Base-by-base conservation (phyloP, 2,329 filamentous ascomycete genomes). In the Alternaria rosae region DNA sequence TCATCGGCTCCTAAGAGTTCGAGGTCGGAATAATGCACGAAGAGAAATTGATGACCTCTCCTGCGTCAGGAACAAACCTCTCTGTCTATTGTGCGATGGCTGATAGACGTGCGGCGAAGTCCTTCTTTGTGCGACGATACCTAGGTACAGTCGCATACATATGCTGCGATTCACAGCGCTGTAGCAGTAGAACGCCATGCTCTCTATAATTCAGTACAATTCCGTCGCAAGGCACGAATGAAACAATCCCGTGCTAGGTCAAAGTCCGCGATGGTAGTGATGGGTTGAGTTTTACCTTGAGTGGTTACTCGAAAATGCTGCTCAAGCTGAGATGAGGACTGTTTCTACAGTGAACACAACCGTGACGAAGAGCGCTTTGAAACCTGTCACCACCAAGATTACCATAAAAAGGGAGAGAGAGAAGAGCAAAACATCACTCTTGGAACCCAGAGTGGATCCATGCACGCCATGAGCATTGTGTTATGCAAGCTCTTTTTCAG, bases 1-100 rank as follows among this genome's bases (percentile, higher is more conserved):
- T 38, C 35, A 17, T 4, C 35, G 2, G 0, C 15, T 38, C 8
- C 0, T 38, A 17, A 8, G 35, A 15, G 1, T 38, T 38, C 35
- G 15, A 35, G 3, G 5, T 35, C 7, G n/a, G 10, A 2, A 5
- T 5, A n/a, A 3, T 35, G 15, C 32, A n/a, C 1, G 0, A n/a
- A n/a, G 15, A 38, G 17, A 15, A 17, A 4, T 17, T 38, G 35
- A 17, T 17, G 15, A 38, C 5, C 0, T 15, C n/a, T 38, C 15
- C 35, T 38, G 17, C 35, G 15, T 17, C 15, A 6, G 6, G 8
- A 6, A 17, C 1, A 38, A 17, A 38, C 35, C 4, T 38, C 13
- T 35, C 35, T 38, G 8, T 5, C n/a, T 38, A 8, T 38, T 1
- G 35, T 17, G 35, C 35, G 35, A 38, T 38, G 3, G 35, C 17